Evolutionary conservation across 2,329 filamentous ascomycete genomes (phyloP).

Genomic region (Aspergillus puulaauensis): DNA sequence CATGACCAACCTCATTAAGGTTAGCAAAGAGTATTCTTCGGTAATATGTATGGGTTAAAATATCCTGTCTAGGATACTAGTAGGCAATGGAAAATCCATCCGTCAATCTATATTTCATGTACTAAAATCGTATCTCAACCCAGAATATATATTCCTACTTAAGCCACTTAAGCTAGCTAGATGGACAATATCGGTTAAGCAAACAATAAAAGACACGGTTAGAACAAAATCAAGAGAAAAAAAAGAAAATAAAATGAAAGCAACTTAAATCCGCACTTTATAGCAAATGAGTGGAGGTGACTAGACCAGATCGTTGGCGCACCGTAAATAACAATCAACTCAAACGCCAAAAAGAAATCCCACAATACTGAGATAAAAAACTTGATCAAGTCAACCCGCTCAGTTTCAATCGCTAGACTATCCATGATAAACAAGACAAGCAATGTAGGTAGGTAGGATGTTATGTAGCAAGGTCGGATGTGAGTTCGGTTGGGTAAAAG

Average conservation of each 20-base stretch:
- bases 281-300: slow-evolving; percentile 22
- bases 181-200: slow-evolving; percentile 12
- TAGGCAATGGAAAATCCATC: neutral
- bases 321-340: slow-evolving; percentile 8
- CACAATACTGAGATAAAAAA: slow-evolving; percentile 14
- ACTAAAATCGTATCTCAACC: neutral
- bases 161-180: slow-evolving; percentile 1
- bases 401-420: slow-evolving; percentile 31
- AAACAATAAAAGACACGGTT: slow-evolving; percentile 1
- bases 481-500: slow-evolving; percentile 6
- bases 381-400: slow-evolving; percentile 24
- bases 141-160: slow-evolving; percentile 22
- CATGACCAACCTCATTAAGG: no score
- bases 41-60: no score
- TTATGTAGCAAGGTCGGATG: neutral
- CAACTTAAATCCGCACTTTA: slow-evolving; percentile 16
- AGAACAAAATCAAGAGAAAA: slow-evolving; percentile 8
- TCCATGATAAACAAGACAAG: slow-evolving; percentile 26
- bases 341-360: slow-evolving; percentile 22
- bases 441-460: slow-evolving; percentile 15
- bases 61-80: neutral
- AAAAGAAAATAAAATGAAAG: slow-evolving; percentile 4
- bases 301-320: slow-evolving; percentile 13
- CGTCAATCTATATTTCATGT: neutral
- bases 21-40: no score